Base-by-base conservation (phyloP, 1,139 yeast species). In the Candida freyschussii region DNA sequence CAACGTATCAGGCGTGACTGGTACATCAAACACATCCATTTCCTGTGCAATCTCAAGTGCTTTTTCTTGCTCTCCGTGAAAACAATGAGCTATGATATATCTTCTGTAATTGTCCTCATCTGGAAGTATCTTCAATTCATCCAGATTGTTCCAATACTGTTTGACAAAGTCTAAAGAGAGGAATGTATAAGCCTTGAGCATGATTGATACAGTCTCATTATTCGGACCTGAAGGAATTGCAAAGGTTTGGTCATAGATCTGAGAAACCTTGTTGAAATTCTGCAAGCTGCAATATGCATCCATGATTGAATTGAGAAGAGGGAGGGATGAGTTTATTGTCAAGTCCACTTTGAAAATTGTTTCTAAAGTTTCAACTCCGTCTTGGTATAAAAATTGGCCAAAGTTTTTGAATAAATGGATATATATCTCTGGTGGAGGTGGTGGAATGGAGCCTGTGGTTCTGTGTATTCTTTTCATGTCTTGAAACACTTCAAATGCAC, bases 1-100 rank as follows among this genome's bases (percentile, higher is more conserved):
- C 24, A 83, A 54, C 6, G 77, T 65, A n/a, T 73, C 75, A 6
- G 60, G 55, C 12, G 68, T 60, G 3, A 80, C 60, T 11, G 60
- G 60, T 8, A 78, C 52, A 13, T 76, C 80, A 42, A 68, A 67
- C 32, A 73, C 71, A 19, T 63, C 65, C 60, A 78, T 70, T 27
- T 63, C 66, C 22, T 64, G 63, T 2, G 75, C 65, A 16, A 78
- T 56, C 13, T 62, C 65, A 13, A 79, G 59, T 0, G 93, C 93
- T 5, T 73, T 70, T 18, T 70, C 69, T 24, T 68, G 70, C 31
- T 69, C 61, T 3, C 83, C 89, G 50, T 78, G 78, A 47, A 80
- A 80, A 40, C 85, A 82, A 52, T 82, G 78, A 2, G 91, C 86
- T 40, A 82, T 72, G 29, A 84, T 58, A 44, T 75, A 79, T 51